Base-by-base conservation (phyloP, 306 rosid genomes). In the Quercus rubra region DNA sequence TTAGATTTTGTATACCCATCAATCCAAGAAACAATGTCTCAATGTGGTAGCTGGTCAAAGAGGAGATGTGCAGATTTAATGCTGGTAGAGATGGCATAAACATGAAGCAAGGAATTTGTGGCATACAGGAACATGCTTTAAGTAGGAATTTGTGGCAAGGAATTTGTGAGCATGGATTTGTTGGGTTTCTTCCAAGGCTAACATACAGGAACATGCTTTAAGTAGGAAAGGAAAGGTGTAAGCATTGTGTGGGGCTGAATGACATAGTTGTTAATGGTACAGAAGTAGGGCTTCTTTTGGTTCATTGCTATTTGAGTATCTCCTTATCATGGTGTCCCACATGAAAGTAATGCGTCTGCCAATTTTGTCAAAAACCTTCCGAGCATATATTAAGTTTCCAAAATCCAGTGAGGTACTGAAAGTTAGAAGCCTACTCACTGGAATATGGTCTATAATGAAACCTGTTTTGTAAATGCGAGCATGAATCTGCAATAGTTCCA, bases 191-290 rank as follows among this genome's bases (percentile, higher is more conserved):
- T 80, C 86, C 1, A 84, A 84, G 33, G 90, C 88, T 17, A 84
- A 84, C 59, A 88, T 79, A 41, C 69, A 57, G 61, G 90, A 83
- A 75, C 97, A 92, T 56, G 92, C 90, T 88, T 88, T 92, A 70
- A 92, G 92, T 78, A 90, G 78, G 79, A 82, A 92, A 85, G 97
- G 91, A 78, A 88, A 90, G 35, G 97, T 90, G 83, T 90, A 78
- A 46, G 90, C 73, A 76, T 87, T 87, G 76, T 83, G 90, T 35
- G 90, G 81, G 5, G 80, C 84, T 18, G 91, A 86, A 35, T 87
- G 74, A 73, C 80, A 77, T 70, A 87, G 82, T 89, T 86, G 86
- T 59, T 86, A 84, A 71, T 70, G 82, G 80, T 88, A 90, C 70
- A 88, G 68, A 79, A 82, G 79, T 41, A 92, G 57, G 3, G 94